A percentile compares a stretch with the other conserved stretches of the same genome.
Conservation (phyloP, 2,329 filamentous ascomycete genomes). For the Talaromyces sp. region DNA sequence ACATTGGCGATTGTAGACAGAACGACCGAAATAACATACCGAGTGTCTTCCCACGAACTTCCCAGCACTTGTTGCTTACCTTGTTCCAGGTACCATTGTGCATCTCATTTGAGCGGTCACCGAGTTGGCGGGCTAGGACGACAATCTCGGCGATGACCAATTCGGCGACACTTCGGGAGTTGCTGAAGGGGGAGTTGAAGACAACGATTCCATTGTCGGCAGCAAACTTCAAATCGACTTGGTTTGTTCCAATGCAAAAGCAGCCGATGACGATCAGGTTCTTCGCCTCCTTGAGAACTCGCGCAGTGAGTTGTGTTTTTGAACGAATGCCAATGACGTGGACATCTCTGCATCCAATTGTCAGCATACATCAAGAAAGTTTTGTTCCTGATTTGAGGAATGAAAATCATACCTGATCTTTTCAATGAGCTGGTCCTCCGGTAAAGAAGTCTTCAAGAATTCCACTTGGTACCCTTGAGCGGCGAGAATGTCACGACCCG, state of each 20-base stretch:
- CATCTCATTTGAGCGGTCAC: constrained; percentile 90
- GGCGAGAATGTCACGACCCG: constrained; percentile 76
- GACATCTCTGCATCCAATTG: constrained; percentile 62
- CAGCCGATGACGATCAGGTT: constrained; percentile 94
- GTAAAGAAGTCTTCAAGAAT: constrained; percentile 78
- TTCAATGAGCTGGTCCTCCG: constrained; percentile 90
- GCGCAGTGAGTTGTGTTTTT: constrained; percentile 89
- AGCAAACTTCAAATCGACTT: constrained; percentile 45
- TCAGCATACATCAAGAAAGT: constrained; percentile 13
- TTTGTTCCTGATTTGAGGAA: not conserved
- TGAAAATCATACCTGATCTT: constrained; percentile 72
- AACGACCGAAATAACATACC: constrained; percentile 48
- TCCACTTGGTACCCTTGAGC: constrained; percentile 96
- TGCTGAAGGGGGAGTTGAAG: constrained; percentile 98
- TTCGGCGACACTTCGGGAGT: constrained; percentile 94
- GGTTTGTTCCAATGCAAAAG: constrained; percentile 94
- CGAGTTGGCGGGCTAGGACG: constrained; percentile 80
- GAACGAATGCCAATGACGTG: constrained; percentile 98
- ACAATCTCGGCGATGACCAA: constrained; percentile 95
- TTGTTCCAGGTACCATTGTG: constrained; percentile 97
- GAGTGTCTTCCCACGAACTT: constrained; percentile 94
- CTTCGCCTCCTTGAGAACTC: constrained; percentile 81
- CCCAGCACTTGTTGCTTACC: constrained; percentile 94
- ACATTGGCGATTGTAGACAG: not conserved
- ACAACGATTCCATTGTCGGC: constrained; percentile 72